phyloP scores from a whole-genome alignment of 2,329 filamentous ascomycete species.

The Gnomoniopsis smithogilvyi region DNA sequence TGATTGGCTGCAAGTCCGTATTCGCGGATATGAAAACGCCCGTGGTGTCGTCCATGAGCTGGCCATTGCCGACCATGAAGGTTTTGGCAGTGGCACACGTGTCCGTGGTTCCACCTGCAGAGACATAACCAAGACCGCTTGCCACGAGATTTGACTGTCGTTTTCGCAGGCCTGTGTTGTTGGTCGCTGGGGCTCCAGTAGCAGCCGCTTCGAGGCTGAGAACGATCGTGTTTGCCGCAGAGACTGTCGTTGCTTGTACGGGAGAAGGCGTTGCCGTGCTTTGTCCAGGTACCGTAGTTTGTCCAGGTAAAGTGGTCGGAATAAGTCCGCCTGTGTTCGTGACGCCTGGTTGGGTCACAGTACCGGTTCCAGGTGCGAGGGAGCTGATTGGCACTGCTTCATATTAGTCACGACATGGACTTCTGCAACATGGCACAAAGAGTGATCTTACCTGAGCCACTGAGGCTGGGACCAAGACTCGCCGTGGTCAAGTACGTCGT shows the following conservation, averaged over 20 bases:
- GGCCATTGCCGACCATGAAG: not conserved
- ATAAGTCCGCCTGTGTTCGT: too few relatives aligned
- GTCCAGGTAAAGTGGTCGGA: too few relatives aligned
- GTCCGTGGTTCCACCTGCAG: not conserved
- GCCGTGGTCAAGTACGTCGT: not conserved
- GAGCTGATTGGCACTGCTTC: too few relatives aligned
- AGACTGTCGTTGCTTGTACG: too few relatives aligned
- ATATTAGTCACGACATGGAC: not conserved
- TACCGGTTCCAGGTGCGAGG: too few relatives aligned
- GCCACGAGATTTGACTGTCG: not conserved
- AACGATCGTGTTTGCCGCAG: too few relatives aligned
- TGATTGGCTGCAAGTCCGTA: not conserved
- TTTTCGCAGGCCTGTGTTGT: not conserved
- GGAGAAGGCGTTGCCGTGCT: too few relatives aligned
- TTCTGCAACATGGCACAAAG: not conserved
- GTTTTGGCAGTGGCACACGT: not conserved
- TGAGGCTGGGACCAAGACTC: not conserved
- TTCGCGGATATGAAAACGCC: not conserved
- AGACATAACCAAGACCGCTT: not conserved
- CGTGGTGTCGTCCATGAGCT: not conserved
- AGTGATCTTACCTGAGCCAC: not conserved
- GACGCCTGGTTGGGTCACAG: too few relatives aligned
- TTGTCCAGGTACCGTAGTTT: too few relatives aligned
- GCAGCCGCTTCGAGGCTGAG: too few relatives aligned
- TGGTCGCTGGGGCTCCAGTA: too few relatives aligned